Percentiles rank a stretch among this genome's conserved stretches.
Evolutionary conservation across 1,284 basidiomycete species (phyloP).

Genomic region (Rhizoctonia solani): DNA sequence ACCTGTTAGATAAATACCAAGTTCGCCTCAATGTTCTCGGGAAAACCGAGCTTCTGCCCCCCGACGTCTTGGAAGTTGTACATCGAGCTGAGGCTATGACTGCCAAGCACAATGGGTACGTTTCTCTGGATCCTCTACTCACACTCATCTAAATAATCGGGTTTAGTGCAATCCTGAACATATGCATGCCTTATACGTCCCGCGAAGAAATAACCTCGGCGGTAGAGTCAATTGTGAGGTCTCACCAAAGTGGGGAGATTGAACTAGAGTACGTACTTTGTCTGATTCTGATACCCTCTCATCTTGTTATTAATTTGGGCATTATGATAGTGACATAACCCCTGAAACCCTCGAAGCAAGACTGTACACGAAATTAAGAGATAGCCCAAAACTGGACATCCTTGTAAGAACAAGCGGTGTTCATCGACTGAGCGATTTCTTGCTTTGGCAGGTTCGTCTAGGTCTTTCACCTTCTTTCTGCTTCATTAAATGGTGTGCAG

Average conservation of each 20-base stretch:
- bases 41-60: conserved; percentile 73
- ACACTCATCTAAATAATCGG: not conserved
- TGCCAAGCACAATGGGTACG: conserved; percentile 68
- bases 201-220: conserved; percentile 89
- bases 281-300: no score
- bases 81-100: conserved; percentile 81
- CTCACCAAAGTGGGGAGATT: conserved; percentile 51
- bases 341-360: conserved; percentile 67
- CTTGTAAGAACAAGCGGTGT: conserved; percentile 93
- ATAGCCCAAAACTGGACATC: conserved; percentile 85
- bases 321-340: conserved; percentile 56
- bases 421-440: conserved; percentile 85
- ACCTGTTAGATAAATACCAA: conserved; percentile 77
- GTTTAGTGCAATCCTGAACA: conserved; percentile 84
- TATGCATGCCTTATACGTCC: conserved; percentile 94
- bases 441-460: conserved; percentile 87
- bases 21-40: conserved; percentile 89
- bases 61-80: conserved; percentile 71
- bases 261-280: conserved; percentile 44
- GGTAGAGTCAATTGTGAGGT: conserved; percentile 61
- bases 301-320: conserved; percentile 15
- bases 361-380: conserved; percentile 66
- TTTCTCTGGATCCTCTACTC: not conserved
- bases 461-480: not conserved
- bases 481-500: conserved; percentile 14